These are phyloP conservation scores for Pythium plurisporium DNA, from an alignment of 352 stramenopile species.

Conservation along the genomic window DNA sequence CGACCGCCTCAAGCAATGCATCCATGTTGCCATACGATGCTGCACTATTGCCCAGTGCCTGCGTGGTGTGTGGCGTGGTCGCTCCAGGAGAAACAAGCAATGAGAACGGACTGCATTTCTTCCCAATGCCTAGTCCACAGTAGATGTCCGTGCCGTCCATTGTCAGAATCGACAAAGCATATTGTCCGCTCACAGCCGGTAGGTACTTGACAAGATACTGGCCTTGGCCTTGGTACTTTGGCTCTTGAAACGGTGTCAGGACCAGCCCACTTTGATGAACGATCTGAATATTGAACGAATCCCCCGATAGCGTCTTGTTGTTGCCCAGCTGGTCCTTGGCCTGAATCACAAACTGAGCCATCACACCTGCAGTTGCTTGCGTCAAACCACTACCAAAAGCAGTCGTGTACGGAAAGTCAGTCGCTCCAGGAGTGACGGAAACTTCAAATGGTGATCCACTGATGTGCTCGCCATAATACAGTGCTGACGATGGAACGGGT, in stretches of 20 bases:
- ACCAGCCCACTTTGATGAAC: conserved; percentile 36
- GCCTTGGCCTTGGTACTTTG: conserved; percentile 87
- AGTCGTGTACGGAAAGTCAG: conserved; percentile 94
- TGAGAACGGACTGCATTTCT: conserved; percentile 94
- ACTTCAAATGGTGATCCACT: conserved; percentile 91
- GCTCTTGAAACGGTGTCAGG: conserved; percentile 58
- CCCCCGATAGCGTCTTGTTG: conserved; percentile 81
- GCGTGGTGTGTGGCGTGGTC: conserved; percentile 86
- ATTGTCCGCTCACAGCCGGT: conserved; percentile 76
- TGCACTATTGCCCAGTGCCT: conserved; percentile 69
- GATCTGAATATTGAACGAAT: conserved; percentile 72
- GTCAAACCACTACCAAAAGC: conserved; percentile 81
- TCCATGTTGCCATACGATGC: conserved; percentile 74
- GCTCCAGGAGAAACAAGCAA: conserved; percentile 84
- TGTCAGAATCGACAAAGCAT: conserved; percentile 89
- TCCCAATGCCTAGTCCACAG: conserved; percentile 84
- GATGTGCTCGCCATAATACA: conserved; percentile 92
- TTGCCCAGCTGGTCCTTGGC: conserved; percentile 92
- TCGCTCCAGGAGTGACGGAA: conserved; percentile 86
- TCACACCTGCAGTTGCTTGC: conserved; percentile 76
- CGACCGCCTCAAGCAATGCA: conserved; percentile 87
- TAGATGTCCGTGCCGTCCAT: conserved; percentile 93
- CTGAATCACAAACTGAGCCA: conserved; percentile 91
- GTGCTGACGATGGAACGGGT: conserved; percentile 66
- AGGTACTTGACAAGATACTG: conserved; percentile 91